These are phyloP conservation scores for Myriosclerotinia curreyana DNA, from an alignment of 2,329 filamentous ascomycete genomes.

Conservation along the genomic window DNA sequence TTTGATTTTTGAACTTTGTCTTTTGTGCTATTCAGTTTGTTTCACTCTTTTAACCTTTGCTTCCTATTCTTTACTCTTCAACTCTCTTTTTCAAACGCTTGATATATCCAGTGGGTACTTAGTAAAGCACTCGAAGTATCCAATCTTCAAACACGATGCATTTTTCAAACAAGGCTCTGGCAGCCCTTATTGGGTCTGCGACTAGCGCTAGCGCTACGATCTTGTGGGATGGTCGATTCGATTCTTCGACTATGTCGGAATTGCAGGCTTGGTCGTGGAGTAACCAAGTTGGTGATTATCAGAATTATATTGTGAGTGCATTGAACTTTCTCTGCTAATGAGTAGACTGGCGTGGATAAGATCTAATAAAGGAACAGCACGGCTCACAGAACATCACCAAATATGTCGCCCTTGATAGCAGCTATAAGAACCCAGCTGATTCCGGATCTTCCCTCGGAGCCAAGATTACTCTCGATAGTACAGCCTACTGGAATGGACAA, in stretches of 20 bases:
- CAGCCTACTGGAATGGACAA: slow-evolving; percentile 69
- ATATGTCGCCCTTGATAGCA: slow-evolving; percentile 47
- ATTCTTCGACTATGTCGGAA: slow-evolving; percentile 54
- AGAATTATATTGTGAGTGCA: slow-evolving; percentile 61
- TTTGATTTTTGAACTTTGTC: slow-evolving; percentile 10
- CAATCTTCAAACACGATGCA: slow-evolving; percentile 26
- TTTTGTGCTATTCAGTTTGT: slow-evolving; percentile 22
- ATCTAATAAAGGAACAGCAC: slow-evolving; percentile 44
- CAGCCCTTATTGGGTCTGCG: slow-evolving; percentile 29
- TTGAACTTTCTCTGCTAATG: not conserved
- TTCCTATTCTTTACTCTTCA: slow-evolving; percentile 7
- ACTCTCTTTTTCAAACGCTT: slow-evolving; percentile 2
- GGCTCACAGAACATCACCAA: slow-evolving; percentile 46
- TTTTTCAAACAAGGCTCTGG: slow-evolving; percentile 30
- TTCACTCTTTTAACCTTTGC: slow-evolving; percentile 20
- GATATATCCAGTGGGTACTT: slow-evolving; percentile 12
- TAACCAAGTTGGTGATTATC: slow-evolving; percentile 67
- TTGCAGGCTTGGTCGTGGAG: slow-evolving; percentile 62
- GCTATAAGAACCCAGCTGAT: slow-evolving; percentile 54
- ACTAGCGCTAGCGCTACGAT: slow-evolving; percentile 47
- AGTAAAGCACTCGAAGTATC: slow-evolving; percentile 16
- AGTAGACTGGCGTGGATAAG: not conserved
- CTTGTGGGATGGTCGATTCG: slow-evolving; percentile 66
- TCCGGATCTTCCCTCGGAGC: slow-evolving; percentile 59
- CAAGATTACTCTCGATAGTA: slow-evolving; percentile 63